Conservation (phyloP, 164 flowering plant species). For the Warburgia ugandensis region DNA sequence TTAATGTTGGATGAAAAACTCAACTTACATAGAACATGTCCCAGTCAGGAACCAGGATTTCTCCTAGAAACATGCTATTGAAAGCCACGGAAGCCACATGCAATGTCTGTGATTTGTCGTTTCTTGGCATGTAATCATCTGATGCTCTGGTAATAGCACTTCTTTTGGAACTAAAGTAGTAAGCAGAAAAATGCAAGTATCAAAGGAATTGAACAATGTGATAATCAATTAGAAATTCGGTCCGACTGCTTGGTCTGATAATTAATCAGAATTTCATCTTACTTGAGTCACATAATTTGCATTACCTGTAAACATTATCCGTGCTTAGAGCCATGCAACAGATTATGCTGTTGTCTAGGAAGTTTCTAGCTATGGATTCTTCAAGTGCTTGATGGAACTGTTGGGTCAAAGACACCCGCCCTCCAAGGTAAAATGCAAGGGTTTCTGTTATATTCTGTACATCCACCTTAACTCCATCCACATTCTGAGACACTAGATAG, state of each 20-base stretch:
- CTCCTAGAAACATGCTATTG: constrained; percentile 68
- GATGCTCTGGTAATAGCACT: constrained; percentile 58
- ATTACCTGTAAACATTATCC: constrained; percentile 50
- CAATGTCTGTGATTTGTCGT: constrained; percentile 41
- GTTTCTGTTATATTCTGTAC: constrained; percentile 59
- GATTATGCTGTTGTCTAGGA: constrained; percentile 54
- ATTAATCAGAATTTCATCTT: too few relatives aligned
- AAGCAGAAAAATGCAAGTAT: constrained; percentile 2
- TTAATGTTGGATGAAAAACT: background rate
- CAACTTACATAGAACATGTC: constrained; percentile 69
- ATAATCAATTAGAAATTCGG: too few relatives aligned
- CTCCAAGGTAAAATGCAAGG: constrained; percentile 36
- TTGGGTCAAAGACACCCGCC: constrained; percentile 46
- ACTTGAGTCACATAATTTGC: too few relatives aligned
- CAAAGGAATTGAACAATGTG: background rate
- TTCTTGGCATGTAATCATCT: constrained; percentile 53
- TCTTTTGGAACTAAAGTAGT: constrained; percentile 29
- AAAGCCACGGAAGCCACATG: constrained; percentile 62
- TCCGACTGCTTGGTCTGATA: too few relatives aligned
- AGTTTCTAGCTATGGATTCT: constrained; percentile 44
- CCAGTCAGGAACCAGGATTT: constrained; percentile 69
- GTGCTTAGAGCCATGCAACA: constrained; percentile 66
- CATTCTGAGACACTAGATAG: constrained; percentile 44
- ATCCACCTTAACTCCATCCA: constrained; percentile 72
- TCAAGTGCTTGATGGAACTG: constrained; percentile 53